Base-by-base conservation (phyloP, 2,329 filamentous ascomycete species). In the Talaromyces verruculosus region DNA sequence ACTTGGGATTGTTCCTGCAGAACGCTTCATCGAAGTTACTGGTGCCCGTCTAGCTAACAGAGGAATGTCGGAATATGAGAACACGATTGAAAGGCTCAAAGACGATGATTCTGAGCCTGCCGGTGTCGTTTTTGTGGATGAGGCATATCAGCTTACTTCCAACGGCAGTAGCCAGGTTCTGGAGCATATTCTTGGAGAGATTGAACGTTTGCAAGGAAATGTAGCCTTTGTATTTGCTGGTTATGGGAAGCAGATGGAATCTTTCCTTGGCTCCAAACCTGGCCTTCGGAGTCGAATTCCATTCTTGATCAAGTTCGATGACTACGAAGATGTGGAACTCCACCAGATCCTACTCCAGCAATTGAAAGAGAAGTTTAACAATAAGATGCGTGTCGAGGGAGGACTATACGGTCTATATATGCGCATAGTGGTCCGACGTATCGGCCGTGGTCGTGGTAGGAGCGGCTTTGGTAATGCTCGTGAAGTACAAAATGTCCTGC, bases 391-490 rank as follows among this genome's bases (percentile, higher is more conserved):
- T 10, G 77, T 88, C 1, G 87, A 91, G 65, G 85, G 80, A 17
- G 88, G 88, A 0, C 65, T 80, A 0, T 71, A 74, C 0, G 90
- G 90, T 0, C 80, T 92, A 0, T 92, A 87, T 69, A 83, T 84
- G 65, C 85, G 89, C 0, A 88, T 93, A 25, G 84, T 85, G 0
- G 79, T 85, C 3, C 82, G 87, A 0, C 81, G 90, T 0, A 76
- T 92, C 13, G 89, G 89, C 0, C 79, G 83, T 6, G 84, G 84
- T 0, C 85, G 90, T 0, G 89, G 88, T 0, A 82, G 82, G 1
- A 84, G 87, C 33, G 89, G 90, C 0, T 93, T 93, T 67, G 90
- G 88, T 0, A 93, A 94, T 70, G 91, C 91, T 0, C 81, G 91
- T 0, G 83, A 87, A 0, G 78, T 93, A 0, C 86, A 92, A 55